A percentile compares a stretch with the other conserved stretches of the same genome.
phyloP scores from a whole-genome alignment of 1,284 basidiomycete species.

The Bondarzewia mesenterica region DNA sequence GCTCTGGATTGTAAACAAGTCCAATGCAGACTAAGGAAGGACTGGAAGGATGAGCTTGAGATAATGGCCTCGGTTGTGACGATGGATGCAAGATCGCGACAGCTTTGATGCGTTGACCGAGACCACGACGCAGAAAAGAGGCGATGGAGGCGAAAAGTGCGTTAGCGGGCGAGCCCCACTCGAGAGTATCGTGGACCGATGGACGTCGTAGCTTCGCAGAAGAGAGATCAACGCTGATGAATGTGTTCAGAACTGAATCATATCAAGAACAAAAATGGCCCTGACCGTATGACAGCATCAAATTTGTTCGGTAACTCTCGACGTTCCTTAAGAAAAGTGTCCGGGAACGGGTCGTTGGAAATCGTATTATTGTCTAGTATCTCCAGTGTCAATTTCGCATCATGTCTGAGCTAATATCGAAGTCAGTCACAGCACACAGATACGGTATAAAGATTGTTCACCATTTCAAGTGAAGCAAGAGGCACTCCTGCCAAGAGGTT shows the following conservation, averaged over 20 bases:
- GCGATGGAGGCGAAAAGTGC: slow-evolving; percentile 51
- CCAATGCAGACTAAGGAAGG: slow-evolving; percentile 57
- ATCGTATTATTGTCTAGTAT: slow-evolving; percentile 39
- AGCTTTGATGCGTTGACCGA: slow-evolving; percentile 62
- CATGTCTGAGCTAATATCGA: slow-evolving; percentile 54
- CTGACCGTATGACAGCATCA: slow-evolving; percentile 57
- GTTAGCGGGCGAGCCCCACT: slow-evolving; percentile 51
- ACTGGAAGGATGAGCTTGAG: slow-evolving; percentile 42
- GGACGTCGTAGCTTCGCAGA: slow-evolving; percentile 37
- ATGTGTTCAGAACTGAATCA: not conserved
- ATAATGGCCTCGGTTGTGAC: slow-evolving; percentile 32
- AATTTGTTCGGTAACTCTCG: slow-evolving; percentile 53
- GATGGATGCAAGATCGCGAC: slow-evolving; percentile 50
- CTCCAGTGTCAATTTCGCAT: slow-evolving; percentile 70
- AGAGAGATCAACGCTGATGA: slow-evolving; percentile 53
- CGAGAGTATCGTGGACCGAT: slow-evolving; percentile 40
- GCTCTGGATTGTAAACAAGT: slow-evolving; percentile 59
- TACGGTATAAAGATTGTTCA: slow-evolving; percentile 26
- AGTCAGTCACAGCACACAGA: not conserved
- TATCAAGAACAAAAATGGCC: slow-evolving; percentile 1
- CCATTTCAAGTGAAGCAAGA: slow-evolving; percentile 59
- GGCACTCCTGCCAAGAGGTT: slow-evolving; percentile 82
- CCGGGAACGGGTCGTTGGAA: slow-evolving; percentile 61
- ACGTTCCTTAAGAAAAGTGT: slow-evolving; percentile 67
- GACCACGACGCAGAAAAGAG: slow-evolving; percentile 51